Evolutionary conservation across 345 rosid species (phyloP), one percentile per base, ranked within the genome.

Genomic region (Eucalyptus globulus): DNA sequence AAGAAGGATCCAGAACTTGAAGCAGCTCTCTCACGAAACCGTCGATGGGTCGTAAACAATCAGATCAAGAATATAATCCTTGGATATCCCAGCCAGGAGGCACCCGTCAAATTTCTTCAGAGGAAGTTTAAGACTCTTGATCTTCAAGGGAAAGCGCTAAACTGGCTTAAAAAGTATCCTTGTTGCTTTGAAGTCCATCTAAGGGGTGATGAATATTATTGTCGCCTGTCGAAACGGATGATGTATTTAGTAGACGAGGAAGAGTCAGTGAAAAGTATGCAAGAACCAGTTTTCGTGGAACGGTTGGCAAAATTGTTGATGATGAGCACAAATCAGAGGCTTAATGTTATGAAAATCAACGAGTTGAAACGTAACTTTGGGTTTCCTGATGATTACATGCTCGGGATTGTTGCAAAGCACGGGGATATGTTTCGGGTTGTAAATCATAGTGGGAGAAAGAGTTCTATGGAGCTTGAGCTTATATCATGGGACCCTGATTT

Each of bases 91-190:
- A 92, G 94, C 49, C 97, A 95, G 88, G 96, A 89, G 5, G 92
- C 91, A 31, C 91, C 98, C 8, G 87, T 95, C 87, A 93, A 92
- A 87, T 90, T 92, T 92, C 94, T 97, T 29, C 99, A 97, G 92
- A 97, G 96, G 92, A 97, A 97, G 95, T 97, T 97, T 89, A 97
- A 95, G 91, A 95, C 94, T 54, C 98, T 97, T 89, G 99, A 97
- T 93, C 97, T 97, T 80, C 98, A 96, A 91, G 99, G 99, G 34
- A 97, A 96, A 65, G 99, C 99, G 11, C 90, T 97, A 88, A 97
- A 97, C 90, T 97, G 99, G 99, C 93, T 97, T 51, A 95, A 95
- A 90, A 97, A 97, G 88, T 97, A 97, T 67, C 99, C 99, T 9
- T 95, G 97, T 90, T 97, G 98, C 91, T 97, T 95, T 89, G 94